Base-by-base conservation (phyloP, 129 eudicot species). In the Centaurea solstitialis region DNA sequence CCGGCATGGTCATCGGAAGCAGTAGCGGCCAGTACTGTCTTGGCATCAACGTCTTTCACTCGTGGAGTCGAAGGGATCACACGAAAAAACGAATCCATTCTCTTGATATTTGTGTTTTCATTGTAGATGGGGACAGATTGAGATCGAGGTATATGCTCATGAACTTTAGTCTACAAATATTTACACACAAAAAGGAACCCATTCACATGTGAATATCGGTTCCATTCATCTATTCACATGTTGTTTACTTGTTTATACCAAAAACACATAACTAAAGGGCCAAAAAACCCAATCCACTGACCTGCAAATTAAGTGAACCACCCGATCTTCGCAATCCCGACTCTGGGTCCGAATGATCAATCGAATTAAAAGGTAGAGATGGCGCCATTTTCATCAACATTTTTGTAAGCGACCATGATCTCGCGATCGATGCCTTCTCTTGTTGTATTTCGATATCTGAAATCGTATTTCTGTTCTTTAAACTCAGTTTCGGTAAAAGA, bases 401-500 rank as follows among this genome's bases (percentile, higher is more conserved):
- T 75, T 88, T 93, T 13, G 98, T 80, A 28, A 93, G 89, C 28
- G 97, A 93, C 93, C 91, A 89, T 50, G 98, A 83, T 65, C 90
- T 86, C 53, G 91, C 74, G 5, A 89, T 85, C 6, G 97, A 82
- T 40, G 88, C 33, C 79, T 89, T 87, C 35, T 93, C 94, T 85
- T 85, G 89, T 39, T 87, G 81, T 77, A 76, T 81, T 21, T 41
- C 92, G 0, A 65, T 68, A 77, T 88, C 93, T 12, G 90, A 78
- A 78, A 83, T 82, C 13, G 87, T 81, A 83, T 68, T 79, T 35
- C 80, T 72, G 73, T 72, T 41, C 74, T 84, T 89, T 74, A 89
- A 86, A 79, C 80, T 81, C 35, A 83, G 12, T 78, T 86, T 91
- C 38, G 94, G 94, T 41, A 88, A 74, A 68, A 93, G 77, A 24